These are phyloP conservation scores for Papiliotrema fonsecae DNA, from an alignment of 1,284 basidiomycete species.

Conservation along the genomic window DNA sequence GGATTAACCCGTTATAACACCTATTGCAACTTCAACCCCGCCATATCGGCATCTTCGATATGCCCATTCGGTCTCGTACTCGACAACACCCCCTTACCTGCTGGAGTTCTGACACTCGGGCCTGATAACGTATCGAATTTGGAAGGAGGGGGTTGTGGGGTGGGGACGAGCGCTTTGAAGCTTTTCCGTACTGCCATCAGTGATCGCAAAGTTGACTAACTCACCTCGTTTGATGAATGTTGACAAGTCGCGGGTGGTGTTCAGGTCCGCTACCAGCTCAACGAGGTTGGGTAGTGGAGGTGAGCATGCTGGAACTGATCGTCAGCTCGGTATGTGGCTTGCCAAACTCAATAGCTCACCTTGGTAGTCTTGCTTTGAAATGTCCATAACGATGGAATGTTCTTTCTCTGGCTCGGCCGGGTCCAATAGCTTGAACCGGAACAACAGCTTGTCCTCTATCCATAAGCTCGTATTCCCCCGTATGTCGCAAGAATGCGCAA, in stretches of 20 bases:
- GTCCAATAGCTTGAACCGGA: slow-evolving; percentile 68
- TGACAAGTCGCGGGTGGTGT: slow-evolving; percentile 40
- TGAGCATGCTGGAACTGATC: slow-evolving; percentile 41
- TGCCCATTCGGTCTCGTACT: neutral
- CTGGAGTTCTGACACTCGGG: slow-evolving; percentile 18
- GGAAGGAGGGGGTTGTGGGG: slow-evolving; percentile 15
- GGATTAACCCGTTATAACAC: too few relatives aligned
- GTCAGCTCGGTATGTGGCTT: neutral
- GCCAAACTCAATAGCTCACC: slow-evolving; percentile 53
- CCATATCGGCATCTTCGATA: neutral
- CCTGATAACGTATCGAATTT: slow-evolving; percentile 30
- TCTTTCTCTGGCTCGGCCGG: slow-evolving; percentile 57
- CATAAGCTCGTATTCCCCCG: neutral
- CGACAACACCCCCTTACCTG: neutral
- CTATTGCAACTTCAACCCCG: neutral
- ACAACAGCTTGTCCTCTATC: slow-evolving; percentile 60
- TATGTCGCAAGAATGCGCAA: slow-evolving; percentile 5
- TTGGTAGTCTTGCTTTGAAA: slow-evolving; percentile 59
- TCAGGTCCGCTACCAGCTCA: slow-evolving; percentile 38
- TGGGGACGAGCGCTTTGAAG: slow-evolving; percentile 26
- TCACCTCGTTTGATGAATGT: slow-evolving; percentile 44
- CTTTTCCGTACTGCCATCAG: slow-evolving; percentile 25
- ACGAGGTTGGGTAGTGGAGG: slow-evolving; percentile 34
- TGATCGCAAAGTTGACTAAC: slow-evolving; percentile 7
- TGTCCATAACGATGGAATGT: slow-evolving; percentile 70